Percentiles rank a stretch among this genome's conserved stretches.
These are phyloP conservation scores for Chloromonas sp. DNA, from an alignment of 163 green algal species.

Conservation along the genomic window DNA sequence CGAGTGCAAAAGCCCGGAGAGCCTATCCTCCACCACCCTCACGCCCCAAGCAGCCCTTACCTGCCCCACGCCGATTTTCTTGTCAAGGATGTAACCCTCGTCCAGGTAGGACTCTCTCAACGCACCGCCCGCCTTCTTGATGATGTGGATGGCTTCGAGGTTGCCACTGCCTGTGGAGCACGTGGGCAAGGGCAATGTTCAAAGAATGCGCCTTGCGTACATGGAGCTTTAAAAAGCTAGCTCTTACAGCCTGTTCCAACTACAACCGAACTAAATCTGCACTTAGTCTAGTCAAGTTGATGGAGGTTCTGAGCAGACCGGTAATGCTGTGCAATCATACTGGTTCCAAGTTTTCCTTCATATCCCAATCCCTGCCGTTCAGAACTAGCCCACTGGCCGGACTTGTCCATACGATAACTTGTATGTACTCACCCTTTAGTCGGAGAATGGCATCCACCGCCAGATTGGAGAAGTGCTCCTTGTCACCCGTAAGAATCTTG, in stretches of 20 bases:
- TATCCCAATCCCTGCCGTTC: no score
- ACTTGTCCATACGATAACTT: no score
- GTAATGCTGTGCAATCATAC: no score
- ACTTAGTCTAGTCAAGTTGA: no score
- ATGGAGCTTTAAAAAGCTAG: no score
- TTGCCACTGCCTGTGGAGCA: slow-evolving; percentile 23
- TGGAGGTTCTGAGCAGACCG: no score
- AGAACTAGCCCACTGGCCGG: no score
- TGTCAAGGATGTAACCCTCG: slow-evolving; percentile 99
- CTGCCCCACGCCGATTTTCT: slow-evolving; percentile 92
- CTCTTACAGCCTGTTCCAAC: no score
- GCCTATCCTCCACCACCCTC: no score
- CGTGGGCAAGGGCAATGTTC: not conserved
- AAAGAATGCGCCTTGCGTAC: not conserved
- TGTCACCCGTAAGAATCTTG: slow-evolving; percentile 90
- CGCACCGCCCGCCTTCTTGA: slow-evolving; percentile 94
- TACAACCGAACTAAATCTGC: no score
- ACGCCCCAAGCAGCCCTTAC: not conserved
- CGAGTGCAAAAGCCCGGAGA: no score
- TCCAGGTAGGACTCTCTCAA: slow-evolving; percentile 93
- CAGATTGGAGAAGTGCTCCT: slow-evolving; percentile 96
- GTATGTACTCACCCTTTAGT: slow-evolving; percentile 62
- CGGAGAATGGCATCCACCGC: slow-evolving; percentile 91
- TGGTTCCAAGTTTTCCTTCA: no score
- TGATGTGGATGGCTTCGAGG: slow-evolving; percentile 93